Evolutionary conservation across 225 moss, liverwort and hornwort genomes (phyloP).

Genomic region (Pleurozium schreberi): DNA sequence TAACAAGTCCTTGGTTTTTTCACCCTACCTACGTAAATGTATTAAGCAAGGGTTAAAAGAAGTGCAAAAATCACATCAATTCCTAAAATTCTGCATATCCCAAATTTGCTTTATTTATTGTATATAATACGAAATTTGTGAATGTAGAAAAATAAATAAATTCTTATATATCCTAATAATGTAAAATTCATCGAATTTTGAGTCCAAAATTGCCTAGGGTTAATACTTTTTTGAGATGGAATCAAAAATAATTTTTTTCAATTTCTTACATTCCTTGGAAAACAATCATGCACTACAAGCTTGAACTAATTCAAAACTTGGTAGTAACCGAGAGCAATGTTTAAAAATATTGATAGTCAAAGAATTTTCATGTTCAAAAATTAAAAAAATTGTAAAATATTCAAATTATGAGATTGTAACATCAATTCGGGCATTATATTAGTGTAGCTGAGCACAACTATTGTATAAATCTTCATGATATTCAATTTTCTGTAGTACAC

Average conservation of each 20-base stretch:
- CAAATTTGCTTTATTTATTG: neutral
- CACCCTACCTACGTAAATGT: no score
- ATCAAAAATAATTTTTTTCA: no score
- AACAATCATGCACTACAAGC: neutral
- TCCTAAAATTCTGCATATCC: no score
- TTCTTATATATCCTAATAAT: rapidly evolving
- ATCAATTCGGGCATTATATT: neutral
- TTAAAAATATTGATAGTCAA: neutral
- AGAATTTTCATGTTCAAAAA: neutral
- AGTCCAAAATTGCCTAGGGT: neutral
- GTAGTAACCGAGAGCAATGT: no score
- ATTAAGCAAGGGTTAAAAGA: neutral
- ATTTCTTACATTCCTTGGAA: neutral
- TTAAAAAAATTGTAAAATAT: neutral
- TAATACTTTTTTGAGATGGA: neutral
- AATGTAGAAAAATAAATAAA: neutral
- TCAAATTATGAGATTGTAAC: no score
- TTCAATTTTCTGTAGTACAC: neutral
- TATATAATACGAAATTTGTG: neutral
- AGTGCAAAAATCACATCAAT: neutral
- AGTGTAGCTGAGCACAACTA: no score
- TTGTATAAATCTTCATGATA: neutral
- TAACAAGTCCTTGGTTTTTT: neutral
- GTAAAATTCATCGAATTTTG: neutral
- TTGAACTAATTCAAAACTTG: neutral